phyloP scores from a whole-genome alignment of 2,329 filamentous ascomycete genomes.

The Lasiodiplodia sp. region DNA sequence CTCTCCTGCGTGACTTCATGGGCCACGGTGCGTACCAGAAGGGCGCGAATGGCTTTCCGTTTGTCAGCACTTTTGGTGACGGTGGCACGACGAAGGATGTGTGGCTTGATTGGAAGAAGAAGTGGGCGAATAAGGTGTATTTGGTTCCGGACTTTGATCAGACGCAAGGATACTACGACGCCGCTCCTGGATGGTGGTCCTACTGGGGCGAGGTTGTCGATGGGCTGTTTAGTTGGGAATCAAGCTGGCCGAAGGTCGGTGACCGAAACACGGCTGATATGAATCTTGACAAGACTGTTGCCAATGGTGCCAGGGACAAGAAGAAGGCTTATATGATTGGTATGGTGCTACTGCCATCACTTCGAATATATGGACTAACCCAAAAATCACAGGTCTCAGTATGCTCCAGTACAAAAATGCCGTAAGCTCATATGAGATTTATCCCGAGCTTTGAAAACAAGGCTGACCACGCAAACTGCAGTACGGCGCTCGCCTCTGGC shows the following conservation, averaged over 20 bases:
- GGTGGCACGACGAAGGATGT: background rate
- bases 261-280: conserved; percentile 37
- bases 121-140: conserved; percentile 34
- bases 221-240: conserved; percentile 50
- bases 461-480: too few relatives aligned
- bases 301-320: conserved; percentile 34
- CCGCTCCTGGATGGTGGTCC: conserved; percentile 38
- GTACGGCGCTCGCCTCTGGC: conserved; percentile 42
- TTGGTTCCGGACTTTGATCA: conserved; percentile 44
- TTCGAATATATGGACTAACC: too few relatives aligned
- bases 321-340: conserved; percentile 47
- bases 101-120: background rate
- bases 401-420: conserved; percentile 44
- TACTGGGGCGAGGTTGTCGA: conserved; percentile 44
- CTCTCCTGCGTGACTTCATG: background rate
- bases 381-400: background rate
- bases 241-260: conserved; percentile 41
- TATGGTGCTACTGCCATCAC: too few relatives aligned
- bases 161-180: conserved; percentile 42
- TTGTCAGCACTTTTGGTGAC: conserved; percentile 3
- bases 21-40: background rate
- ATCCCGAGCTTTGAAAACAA: too few relatives aligned
- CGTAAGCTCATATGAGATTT: too few relatives aligned
- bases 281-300: conserved; percentile 36
- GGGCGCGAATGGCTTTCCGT: background rate